Evolutionary conservation across 2,329 filamentous ascomycete genomes (phyloP).

Genomic region (Venturia effusa): DNA sequence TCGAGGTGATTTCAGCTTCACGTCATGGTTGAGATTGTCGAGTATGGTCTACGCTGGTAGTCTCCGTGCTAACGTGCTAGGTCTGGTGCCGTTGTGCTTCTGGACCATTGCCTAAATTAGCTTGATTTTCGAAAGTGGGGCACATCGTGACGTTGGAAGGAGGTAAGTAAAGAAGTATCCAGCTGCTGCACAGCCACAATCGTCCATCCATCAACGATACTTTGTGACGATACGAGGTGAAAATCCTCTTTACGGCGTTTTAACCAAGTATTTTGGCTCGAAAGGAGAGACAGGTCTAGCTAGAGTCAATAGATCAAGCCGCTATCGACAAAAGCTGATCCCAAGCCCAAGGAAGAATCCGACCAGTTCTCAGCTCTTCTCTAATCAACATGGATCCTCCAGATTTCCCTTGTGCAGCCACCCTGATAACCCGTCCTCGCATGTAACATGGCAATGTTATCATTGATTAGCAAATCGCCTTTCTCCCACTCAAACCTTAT

Average conservation of each 20-base stretch:
- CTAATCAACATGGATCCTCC: constrained; percentile 13
- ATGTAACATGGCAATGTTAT: constrained; percentile 42
- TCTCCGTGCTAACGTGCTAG: background rate
- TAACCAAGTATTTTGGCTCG: too few species aligned
- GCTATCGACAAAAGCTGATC: too few species aligned
- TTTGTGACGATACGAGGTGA: too few species aligned
- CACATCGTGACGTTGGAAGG: background rate
- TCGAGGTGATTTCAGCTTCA: background rate
- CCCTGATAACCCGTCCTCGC: constrained; percentile 18
- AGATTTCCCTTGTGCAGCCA: constrained; percentile 9
- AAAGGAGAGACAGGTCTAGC: too few species aligned
- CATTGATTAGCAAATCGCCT: constrained; percentile 43
- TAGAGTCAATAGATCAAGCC: too few species aligned
- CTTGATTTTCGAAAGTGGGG: background rate
- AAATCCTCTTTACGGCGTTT: too few species aligned
- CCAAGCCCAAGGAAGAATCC: too few species aligned
- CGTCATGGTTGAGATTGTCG: background rate
- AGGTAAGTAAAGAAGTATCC: too few species aligned
- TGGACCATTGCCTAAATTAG: background rate
- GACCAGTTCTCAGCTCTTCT: too few species aligned
- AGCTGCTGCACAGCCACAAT: too few species aligned
- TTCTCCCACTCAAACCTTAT: constrained; percentile 44
- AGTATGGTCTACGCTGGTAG: background rate
- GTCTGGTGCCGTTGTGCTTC: background rate
- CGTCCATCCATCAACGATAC: too few species aligned